These are phyloP conservation scores for Volvox carteri DNA, from an alignment of 163 green algal species.

Conservation along the genomic window DNA sequence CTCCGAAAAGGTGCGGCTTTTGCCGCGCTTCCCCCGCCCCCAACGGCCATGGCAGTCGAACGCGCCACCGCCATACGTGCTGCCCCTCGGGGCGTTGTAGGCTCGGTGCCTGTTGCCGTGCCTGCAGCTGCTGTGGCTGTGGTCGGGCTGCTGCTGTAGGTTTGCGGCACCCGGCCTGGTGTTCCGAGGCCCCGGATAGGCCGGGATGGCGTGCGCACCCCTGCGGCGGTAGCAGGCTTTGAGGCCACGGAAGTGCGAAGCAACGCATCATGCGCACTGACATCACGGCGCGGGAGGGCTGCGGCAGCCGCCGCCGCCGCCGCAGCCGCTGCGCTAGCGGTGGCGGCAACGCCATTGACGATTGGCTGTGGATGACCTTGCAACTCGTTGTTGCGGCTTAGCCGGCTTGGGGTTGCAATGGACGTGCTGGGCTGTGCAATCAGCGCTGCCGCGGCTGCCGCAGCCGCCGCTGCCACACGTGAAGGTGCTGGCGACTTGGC, in stretches of 20 bases:
- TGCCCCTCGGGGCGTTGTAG: background rate
- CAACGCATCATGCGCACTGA: background rate
- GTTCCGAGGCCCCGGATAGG: background rate
- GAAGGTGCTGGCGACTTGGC: background rate
- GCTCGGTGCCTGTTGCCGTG: background rate
- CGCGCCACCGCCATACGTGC: background rate
- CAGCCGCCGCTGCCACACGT: background rate
- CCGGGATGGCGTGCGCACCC: background rate
- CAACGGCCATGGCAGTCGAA: background rate
- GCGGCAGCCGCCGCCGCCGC: slow-evolving; percentile 22
- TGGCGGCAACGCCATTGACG: background rate
- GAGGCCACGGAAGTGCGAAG: background rate
- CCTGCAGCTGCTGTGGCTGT: background rate
- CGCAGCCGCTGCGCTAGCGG: background rate
- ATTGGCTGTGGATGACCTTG: background rate
- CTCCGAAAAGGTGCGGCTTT: background rate
- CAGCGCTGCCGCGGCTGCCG: background rate
- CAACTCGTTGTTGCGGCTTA: background rate
- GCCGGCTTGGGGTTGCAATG: background rate
- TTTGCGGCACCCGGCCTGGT: background rate
- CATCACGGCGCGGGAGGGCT: background rate
- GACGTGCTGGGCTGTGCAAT: background rate
- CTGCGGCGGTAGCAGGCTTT: background rate
- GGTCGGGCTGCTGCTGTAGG: background rate
- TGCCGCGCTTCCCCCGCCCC: background rate